These are phyloP conservation scores for Graphiopsis chlorocephala DNA, from an alignment of 2,329 filamentous ascomycete genomes.

Conservation along the genomic window DNA sequence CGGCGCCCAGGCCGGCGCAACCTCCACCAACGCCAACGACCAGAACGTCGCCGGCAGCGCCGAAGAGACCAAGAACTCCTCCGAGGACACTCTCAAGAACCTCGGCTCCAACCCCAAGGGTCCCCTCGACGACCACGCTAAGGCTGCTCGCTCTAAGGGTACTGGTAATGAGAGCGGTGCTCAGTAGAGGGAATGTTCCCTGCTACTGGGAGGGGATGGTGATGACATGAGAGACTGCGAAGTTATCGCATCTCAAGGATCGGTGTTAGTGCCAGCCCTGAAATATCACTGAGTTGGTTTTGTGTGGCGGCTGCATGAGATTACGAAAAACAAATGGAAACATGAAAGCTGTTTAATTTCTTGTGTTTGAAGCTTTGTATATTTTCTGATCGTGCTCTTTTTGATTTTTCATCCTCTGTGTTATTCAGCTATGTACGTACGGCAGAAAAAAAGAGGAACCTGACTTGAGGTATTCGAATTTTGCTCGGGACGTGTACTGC, in stretches of 20 bases:
- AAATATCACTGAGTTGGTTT: not conserved
- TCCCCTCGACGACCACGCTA: conserved; percentile 58
- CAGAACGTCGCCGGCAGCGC: conserved; percentile 39
- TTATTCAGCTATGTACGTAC: not conserved
- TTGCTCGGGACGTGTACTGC: not conserved
- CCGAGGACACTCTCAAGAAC: conserved; percentile 52
- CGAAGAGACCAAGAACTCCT: conserved; percentile 51
- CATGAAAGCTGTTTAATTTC: not conserved
- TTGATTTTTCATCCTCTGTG: not conserved
- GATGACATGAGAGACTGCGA: not conserved
- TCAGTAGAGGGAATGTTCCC: conserved; percentile 1
- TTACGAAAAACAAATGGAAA: not conserved
- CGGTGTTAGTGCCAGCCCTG: not conserved
- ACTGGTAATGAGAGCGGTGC: conserved; percentile 4
- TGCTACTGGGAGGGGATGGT: not conserved
- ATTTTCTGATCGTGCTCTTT: not conserved
- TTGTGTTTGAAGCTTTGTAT: not conserved
- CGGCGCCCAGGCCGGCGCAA: conserved; percentile 62
- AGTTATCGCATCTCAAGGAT: not conserved
- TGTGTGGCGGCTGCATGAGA: not conserved
- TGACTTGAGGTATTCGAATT: not conserved
- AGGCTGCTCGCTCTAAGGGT: conserved; percentile 60
- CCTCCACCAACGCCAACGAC: conserved; percentile 59
- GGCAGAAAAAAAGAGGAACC: too few species aligned
- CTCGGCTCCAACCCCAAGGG: conserved; percentile 66